Conservation (phyloP, 2,329 filamentous ascomycete species). For the Onygenales sp. region DNA sequence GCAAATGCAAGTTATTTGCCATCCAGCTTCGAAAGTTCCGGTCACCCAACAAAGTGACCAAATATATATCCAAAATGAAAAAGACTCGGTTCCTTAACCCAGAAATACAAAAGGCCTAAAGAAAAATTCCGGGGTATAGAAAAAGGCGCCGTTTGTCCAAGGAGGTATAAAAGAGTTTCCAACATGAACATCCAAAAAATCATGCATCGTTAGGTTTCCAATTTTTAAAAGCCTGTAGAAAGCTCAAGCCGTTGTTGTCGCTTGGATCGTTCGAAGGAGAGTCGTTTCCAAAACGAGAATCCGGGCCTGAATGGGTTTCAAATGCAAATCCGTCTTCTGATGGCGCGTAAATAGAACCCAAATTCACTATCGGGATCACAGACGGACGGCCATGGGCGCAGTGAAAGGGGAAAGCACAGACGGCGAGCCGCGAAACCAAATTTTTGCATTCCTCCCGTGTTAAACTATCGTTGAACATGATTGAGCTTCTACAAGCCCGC, state of each 20-base stretch:
- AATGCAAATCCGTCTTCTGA: background rate
- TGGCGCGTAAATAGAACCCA: conserved; percentile 11
- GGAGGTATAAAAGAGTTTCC: background rate
- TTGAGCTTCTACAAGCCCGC: conserved; percentile 38
- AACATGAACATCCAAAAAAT: background rate
- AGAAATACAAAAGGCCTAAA: background rate
- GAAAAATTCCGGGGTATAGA: background rate
- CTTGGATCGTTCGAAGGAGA: background rate
- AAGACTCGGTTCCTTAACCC: background rate
- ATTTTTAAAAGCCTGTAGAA: background rate
- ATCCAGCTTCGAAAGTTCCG: too few species aligned
- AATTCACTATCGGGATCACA: conserved; percentile 35
- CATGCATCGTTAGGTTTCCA: background rate
- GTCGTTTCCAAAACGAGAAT: background rate
- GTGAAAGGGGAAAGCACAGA: conserved; percentile 40
- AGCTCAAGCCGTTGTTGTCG: background rate
- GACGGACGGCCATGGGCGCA: conserved; percentile 43
- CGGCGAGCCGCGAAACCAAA: conserved; percentile 28
- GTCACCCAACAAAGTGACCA: too few species aligned
- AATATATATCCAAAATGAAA: background rate
- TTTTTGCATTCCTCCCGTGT: conserved; percentile 27
- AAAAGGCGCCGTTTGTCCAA: background rate
- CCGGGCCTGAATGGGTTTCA: background rate
- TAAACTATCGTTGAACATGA: conserved; percentile 43
- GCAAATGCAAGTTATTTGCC: too few species aligned